Evolutionary conservation across 2,329 filamentous ascomycete species (phyloP), one percentile per base, ranked within the genome.

Genomic region (Rosellinia necatrix): DNA sequence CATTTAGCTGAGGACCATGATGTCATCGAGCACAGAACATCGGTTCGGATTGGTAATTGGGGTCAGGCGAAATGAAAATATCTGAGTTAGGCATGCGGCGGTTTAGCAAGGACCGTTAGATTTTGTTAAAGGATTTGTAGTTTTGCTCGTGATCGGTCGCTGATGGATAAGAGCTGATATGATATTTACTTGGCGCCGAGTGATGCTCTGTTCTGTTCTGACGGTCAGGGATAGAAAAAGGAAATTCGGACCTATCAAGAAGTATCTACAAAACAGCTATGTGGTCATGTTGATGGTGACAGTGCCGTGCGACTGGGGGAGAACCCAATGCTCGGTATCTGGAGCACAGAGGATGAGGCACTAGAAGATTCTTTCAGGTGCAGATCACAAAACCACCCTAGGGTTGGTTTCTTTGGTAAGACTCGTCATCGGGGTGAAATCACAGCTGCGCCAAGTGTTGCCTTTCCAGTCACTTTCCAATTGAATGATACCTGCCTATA

Each of bases 1-100:
- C 22, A 41, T 52, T 25, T 53, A 68, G 66, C 58, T 68, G 58
- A 68, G 48, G 40, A 54, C 34, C 47, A 49, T 59, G 27, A 49
- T 53, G 40, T 25, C 42, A 37, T 54, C 44, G 44, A 59, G 58
- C 52, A 60, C 55, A 61, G 41, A n/a, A 59, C 30, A 53, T 51
- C 41, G 53, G 47, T 34, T 42, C 44, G 29, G 32, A 41, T 54
- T 37, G 27, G 41, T 51, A 55, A 49, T 53, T 47, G 56, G 46
- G 37, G 46, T 51, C 32, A 35, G 52, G 50, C 48, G 51, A 38
- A 53, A 44, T 47, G 38, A 59, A 56, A 43, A 52, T 60, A 56
- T 35, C 53, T 53, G 43, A 60, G 53, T 52, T 50, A 44, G 57
- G 58, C 60, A 56, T 15, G 40, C 55, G 34, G 49, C 55, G 57